Conservation (phyloP, 352 stramenopile species). For the Globisporangium nodosum region DNA sequence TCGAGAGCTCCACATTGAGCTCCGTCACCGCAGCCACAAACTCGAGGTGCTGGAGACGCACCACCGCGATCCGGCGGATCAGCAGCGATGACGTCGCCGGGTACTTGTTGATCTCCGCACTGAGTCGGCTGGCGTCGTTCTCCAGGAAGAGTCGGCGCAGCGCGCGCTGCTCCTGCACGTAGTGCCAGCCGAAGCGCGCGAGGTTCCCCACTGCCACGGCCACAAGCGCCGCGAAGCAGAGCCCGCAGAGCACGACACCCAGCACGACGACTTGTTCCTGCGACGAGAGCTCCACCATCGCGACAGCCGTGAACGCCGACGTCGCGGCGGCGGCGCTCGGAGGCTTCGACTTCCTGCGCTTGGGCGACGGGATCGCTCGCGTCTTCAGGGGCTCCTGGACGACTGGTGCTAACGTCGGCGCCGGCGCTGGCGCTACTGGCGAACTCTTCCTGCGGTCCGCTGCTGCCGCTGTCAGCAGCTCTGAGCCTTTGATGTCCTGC, state of each 20-base stretch:
- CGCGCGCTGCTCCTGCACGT: slow-evolving; percentile 33
- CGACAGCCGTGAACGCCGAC: slow-evolving; percentile 11
- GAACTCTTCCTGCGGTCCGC: background rate
- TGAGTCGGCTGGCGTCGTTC: slow-evolving; percentile 18
- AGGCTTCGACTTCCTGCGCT: background rate
- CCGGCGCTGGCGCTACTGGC: no score
- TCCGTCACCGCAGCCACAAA: slow-evolving; percentile 26
- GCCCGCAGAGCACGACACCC: slow-evolving; percentile 37
- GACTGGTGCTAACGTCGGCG: no score
- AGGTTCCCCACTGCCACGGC: slow-evolving; percentile 31
- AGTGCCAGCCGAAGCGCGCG: slow-evolving; percentile 33
- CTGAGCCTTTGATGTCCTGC: slow-evolving; percentile 49
- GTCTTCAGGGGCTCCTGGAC: background rate
- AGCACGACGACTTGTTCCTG: slow-evolving; percentile 60
- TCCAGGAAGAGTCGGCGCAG: slow-evolving; percentile 37
- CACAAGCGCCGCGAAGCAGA: slow-evolving; percentile 34
- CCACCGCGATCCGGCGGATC: slow-evolving; percentile 41
- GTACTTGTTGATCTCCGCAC: slow-evolving; percentile 28
- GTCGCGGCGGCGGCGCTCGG: background rate
- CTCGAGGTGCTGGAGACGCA: slow-evolving; percentile 42
- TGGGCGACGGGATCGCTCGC: background rate
- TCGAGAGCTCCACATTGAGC: slow-evolving; percentile 27
- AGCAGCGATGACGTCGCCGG: slow-evolving; percentile 26
- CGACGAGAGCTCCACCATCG: slow-evolving; percentile 43
- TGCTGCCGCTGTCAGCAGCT: slow-evolving; percentile 16